These are phyloP conservation scores for Ascochyta pisi DNA, from an alignment of 2,329 filamentous ascomycete species.

Conservation along the genomic window DNA sequence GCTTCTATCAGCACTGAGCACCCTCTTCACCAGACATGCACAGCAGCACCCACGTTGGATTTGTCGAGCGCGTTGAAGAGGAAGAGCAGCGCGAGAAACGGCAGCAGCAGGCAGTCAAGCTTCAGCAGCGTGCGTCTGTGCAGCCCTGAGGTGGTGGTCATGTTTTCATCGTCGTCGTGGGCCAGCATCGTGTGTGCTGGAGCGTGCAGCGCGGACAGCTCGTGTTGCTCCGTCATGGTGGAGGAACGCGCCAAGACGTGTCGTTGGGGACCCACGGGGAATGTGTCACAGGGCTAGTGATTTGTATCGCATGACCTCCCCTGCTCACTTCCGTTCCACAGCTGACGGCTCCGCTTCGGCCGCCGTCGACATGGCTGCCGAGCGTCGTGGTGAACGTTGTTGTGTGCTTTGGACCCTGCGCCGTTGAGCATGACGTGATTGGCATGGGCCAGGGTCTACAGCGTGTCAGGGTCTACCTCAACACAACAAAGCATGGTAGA, in stretches of 20 bases:
- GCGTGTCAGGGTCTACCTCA: no score
- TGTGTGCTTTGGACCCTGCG: constrained; percentile 5
- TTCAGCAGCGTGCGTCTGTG: constrained; percentile 54
- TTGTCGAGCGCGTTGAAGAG: constrained; percentile 62
- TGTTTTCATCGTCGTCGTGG: constrained; percentile 6
- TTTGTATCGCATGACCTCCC: constrained; percentile 14
- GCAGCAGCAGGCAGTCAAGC: constrained; percentile 58
- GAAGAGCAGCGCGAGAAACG: constrained; percentile 60
- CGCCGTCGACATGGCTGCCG: not conserved
- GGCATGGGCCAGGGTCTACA: no score
- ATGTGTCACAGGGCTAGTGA: constrained; percentile 4
- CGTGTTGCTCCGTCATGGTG: constrained; percentile 8
- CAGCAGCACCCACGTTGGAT: constrained; percentile 48
- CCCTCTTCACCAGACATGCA: no score
- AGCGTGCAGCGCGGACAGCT: constrained; percentile 4
- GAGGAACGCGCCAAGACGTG: constrained; percentile 2
- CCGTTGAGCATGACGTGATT: no score
- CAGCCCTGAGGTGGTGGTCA: constrained; percentile 19
- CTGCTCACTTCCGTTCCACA: no score
- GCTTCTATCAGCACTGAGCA: no score
- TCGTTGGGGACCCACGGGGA: not conserved
- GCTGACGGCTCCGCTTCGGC: not conserved
- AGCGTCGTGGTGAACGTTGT: not conserved
- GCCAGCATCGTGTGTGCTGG: constrained; percentile 10
- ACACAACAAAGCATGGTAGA: no score